Conservation (phyloP, 441 rosid species). For the Populus hybrid region DNA sequence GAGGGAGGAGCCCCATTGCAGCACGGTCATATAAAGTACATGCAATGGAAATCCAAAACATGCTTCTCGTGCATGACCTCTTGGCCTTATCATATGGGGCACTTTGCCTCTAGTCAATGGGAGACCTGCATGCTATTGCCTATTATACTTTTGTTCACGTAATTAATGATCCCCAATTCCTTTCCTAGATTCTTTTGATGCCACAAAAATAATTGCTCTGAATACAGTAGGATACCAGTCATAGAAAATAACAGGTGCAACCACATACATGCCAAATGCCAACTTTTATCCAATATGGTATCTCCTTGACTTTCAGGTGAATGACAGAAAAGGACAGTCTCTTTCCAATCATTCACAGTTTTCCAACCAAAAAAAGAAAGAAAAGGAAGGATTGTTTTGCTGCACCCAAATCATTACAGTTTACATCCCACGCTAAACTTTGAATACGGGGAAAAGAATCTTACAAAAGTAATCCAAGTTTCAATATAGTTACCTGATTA, state of each 20-base stretch:
- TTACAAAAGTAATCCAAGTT: not conserved
- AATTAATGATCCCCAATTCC: not conserved
- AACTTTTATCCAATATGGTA: not conserved
- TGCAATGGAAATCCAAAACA: not conserved
- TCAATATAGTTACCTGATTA: not conserved
- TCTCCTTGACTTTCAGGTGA: not conserved
- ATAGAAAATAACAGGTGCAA: too few relatives aligned
- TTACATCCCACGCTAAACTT: not conserved
- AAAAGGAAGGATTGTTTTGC: not conserved
- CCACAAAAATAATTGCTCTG: not conserved
- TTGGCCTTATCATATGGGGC: not conserved
- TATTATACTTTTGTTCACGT: not conserved
- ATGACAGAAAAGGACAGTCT: not conserved
- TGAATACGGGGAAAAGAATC: not conserved
- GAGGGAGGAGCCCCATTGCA: not conserved
- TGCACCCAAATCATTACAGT: not conserved
- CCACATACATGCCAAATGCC: not conserved
- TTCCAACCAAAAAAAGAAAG: not conserved
- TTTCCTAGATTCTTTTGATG: not conserved
- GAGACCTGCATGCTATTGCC: not conserved
- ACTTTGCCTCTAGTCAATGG: conserved; percentile 3
- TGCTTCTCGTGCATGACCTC: not conserved
- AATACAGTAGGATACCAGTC: too few relatives aligned
- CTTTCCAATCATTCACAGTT: not conserved
- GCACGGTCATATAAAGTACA: not conserved